Base-by-base conservation (phyloP, 2,329 filamentous ascomycete genomes). In the Fusarium sp. region DNA sequence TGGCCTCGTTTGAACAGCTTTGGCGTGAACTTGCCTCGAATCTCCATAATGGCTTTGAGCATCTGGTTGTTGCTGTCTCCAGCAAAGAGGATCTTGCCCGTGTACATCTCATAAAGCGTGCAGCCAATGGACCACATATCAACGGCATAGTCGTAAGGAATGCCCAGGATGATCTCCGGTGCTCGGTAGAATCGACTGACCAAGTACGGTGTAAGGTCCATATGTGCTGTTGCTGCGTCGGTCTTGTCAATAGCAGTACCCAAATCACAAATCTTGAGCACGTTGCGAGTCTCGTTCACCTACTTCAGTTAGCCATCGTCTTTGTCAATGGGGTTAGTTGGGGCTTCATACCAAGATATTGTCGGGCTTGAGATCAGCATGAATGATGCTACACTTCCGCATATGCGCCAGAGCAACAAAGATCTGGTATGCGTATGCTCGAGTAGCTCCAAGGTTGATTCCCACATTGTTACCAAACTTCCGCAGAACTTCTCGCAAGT, bases 71-170 rank as follows among this genome's bases (percentile, higher is more conserved):
- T 99, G 81, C 93, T 96, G 68, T 92, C 88, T 60, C 96, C 96
- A 1, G 93, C 94, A 77, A 99, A 99, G 30, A 99, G 84, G 58
- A 99, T 98, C 78, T 97, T 97, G 74, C 96, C 96, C 1, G 96
- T 98, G 82, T 97, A 98, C 39, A 99, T 84, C 80, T 99, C 96
- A 78, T 97, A 99, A 28, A 98, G 84, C 1, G 96, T 99, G 80
- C 96, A 99, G 36, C 96, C 96, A 69, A 98, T 93, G 9, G 95
- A 96, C 96, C 96, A 99, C 84, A 97, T 92, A 78, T 99, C 96
- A 68, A 98, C 93, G 9, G 91, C 91, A 76, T 95, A 96, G 76
- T 97, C 94, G 77, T 97, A 97, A 11, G 92, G 91, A 83, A 97
- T 94, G n/a, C 96, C 96, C 5, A 99, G 86, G 64, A 99, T 97